A percentile compares a stretch with the other conserved stretches of the same genome.
phyloP scores from a whole-genome alignment of 192 early-diverging fungal species.

The Rhizophagus prolifer region DNA sequence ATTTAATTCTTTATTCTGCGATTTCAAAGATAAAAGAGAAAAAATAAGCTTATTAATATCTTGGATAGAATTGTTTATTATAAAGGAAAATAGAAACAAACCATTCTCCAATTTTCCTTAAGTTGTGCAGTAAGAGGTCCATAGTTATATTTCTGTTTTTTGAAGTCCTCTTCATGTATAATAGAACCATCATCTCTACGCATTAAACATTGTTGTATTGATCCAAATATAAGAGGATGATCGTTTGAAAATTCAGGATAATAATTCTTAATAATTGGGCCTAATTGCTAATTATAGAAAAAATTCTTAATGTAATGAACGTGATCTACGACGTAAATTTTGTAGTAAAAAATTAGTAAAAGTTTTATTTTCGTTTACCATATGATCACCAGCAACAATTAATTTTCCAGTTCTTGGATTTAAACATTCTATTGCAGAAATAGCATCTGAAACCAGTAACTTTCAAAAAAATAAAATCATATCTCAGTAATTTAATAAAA shows the following conservation, averaged over 20 bases:
- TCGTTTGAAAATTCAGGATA: slow-evolving; percentile 35
- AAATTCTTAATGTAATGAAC: not conserved
- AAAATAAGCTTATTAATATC: no score
- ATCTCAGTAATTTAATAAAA: slow-evolving; percentile 2
- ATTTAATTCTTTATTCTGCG: slow-evolving; percentile 48
- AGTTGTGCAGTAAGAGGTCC: slow-evolving; percentile 50
- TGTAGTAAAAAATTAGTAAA: not conserved
- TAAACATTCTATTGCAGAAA: slow-evolving; percentile 44
- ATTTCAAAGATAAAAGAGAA: not conserved
- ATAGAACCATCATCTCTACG: slow-evolving; percentile 29
- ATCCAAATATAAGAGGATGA: slow-evolving; percentile 44
- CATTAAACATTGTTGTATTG: slow-evolving; percentile 56
- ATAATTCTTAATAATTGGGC: slow-evolving; percentile 42
- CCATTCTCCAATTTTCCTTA: slow-evolving; percentile 56
- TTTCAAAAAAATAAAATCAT: slow-evolving; percentile 35
- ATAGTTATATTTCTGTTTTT: slow-evolving; percentile 40
- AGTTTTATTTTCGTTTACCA: not conserved
- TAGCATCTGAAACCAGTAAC: slow-evolving; percentile 44
- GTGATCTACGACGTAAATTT: no score
- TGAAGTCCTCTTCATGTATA: no score
- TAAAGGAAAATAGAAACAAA: slow-evolving; percentile 15
- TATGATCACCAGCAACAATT: slow-evolving; percentile 46
- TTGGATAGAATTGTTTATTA: no score
- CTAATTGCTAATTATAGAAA: slow-evolving; percentile 35
- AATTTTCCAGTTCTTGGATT: slow-evolving; percentile 36